phyloP scores from a whole-genome alignment of 179 eudicot species.

The Silene vulgaris region DNA sequence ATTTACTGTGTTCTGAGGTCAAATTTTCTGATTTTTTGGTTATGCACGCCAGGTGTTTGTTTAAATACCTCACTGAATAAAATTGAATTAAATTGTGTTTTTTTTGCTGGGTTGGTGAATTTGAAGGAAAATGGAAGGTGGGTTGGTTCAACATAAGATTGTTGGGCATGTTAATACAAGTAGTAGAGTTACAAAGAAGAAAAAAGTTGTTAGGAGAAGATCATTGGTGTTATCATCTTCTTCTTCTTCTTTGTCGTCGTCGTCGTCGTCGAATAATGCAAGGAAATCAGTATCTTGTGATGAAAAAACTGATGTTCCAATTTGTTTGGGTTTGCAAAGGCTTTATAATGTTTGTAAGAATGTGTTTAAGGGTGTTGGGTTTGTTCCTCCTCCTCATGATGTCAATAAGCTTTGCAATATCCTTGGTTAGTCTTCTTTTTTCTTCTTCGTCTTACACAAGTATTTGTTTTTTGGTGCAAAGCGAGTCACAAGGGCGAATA shows the following conservation, averaged over 20 bases:
- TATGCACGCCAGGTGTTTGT: conserved; percentile 22
- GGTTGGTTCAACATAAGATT: conserved; percentile 31
- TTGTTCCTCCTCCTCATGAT: conserved; percentile 56
- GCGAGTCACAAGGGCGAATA: too few relatives aligned
- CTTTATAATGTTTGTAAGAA: conserved; percentile 43
- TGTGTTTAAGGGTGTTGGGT: conserved; percentile 58
- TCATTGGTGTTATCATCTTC: conserved; percentile 5
- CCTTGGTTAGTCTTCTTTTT: conserved; percentile 40
- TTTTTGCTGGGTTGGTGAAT: too few relatives aligned
- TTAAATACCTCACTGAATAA: conserved; percentile 17
- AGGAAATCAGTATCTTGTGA: background rate
- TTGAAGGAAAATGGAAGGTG: conserved; percentile 35
- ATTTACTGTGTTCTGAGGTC: conserved; percentile 15
- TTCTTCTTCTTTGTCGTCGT: background rate
- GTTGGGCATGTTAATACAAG: conserved; percentile 24
- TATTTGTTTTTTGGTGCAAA: too few relatives aligned
- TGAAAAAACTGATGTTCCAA: background rate
- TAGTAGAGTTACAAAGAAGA: conserved; percentile 38
- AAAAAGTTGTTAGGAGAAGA: conserved; percentile 28
- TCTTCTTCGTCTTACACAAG: too few relatives aligned
- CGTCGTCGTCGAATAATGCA: background rate
- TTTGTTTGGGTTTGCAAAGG: conserved; percentile 38
- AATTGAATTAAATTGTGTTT: background rate
- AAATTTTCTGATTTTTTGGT: background rate
- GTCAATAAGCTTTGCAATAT: conserved; percentile 48